Evolutionary conservation across 176 grass and related monocot species (phyloP).

Genomic region (barley (Hordeum vulgare)): DNA sequence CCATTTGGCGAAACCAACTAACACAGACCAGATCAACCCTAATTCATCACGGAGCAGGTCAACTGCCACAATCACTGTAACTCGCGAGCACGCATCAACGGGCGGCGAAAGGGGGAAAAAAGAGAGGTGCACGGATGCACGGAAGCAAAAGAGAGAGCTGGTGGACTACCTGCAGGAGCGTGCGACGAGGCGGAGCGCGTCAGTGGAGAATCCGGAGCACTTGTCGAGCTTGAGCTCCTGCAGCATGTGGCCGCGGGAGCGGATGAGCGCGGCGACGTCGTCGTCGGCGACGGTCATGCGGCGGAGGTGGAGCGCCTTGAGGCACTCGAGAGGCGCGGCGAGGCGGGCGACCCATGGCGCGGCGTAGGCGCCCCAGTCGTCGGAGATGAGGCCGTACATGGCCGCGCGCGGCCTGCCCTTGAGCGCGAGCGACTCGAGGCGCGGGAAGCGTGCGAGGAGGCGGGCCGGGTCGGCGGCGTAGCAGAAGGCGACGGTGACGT

Average conservation of each 20-base stretch:
- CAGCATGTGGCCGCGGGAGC: constrained; percentile 53
- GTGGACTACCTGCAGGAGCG: constrained; percentile 63
- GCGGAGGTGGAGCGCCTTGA: constrained; percentile 76
- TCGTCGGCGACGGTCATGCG: constrained; percentile 69
- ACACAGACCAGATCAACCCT: constrained; percentile 10
- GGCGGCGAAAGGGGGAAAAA: neutral
- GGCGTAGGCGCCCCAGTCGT: constrained; percentile 65
- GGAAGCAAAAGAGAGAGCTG: neutral
- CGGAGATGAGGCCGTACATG: constrained; percentile 76
- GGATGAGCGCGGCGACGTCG: constrained; percentile 43
- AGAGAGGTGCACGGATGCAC: neutral
- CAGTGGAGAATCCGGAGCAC: constrained; percentile 81
- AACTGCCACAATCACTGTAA: neutral
- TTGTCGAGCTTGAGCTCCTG: constrained; percentile 80
- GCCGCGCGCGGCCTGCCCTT: constrained; percentile 66
- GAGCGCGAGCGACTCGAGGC: constrained; percentile 61
- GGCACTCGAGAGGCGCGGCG: constrained; percentile 57
- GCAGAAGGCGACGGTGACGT: constrained; percentile 70
- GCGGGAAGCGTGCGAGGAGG: constrained; percentile 45
- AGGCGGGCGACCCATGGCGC: constrained; percentile 57
- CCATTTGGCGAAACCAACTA: constrained; percentile 18
- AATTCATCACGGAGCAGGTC: neutral
- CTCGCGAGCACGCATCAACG: neutral
- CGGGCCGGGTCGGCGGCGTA: constrained; percentile 47
- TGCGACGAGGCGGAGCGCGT: constrained; percentile 57